Evolutionary conservation across 1,139 yeast species (phyloP), one percentile per base, ranked within the genome.

Genomic region (Blastobotrys indianensis): DNA sequence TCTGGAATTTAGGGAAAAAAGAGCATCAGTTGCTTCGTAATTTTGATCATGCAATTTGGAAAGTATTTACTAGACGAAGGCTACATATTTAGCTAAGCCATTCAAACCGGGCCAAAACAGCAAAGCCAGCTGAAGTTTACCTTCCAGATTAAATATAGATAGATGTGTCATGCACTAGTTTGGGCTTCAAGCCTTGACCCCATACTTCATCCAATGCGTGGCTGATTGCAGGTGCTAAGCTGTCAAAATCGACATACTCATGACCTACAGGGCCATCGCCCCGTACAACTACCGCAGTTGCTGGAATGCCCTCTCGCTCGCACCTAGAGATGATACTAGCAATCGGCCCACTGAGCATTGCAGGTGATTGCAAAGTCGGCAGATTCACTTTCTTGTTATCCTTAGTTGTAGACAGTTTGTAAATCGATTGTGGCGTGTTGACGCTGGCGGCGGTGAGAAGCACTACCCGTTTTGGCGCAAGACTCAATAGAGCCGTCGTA

Each of bases 231-330:
- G 35, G 38, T 9, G 46, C 41, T 10, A 53, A 46, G 32, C 51
- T 39, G 25, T 56, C 54, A 33, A 50, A 51, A 45, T 57, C 60
- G 6, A 61, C 47, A 11, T 50, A 47, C 36, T 62, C 66, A 41
- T 50, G 55, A 15, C 59, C 63, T 35, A 51, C 54, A 3, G 61
- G 62, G 5, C 66, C 66, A 36, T 61, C 65, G 10, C 58, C 61
- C 9, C 53, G 54, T 10, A 61, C 57, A 4, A 55, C 49, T 13
- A 62, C 39, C 1, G 58, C 63, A 1, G 46, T 35, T 2, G 57
- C 54, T 2, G 57, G 52, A 8, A 54, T 40, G 7, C 42, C 32
- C 2, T 17, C 31, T 6, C 45, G 35, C 33, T 57, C 54, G 31
- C 56, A 51, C 4, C 48, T 47, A 6, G 59, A 36, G 17, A 62